Evolutionary conservation across 257 asterid genomes (phyloP).

Genomic region (Vinca minor): DNA sequence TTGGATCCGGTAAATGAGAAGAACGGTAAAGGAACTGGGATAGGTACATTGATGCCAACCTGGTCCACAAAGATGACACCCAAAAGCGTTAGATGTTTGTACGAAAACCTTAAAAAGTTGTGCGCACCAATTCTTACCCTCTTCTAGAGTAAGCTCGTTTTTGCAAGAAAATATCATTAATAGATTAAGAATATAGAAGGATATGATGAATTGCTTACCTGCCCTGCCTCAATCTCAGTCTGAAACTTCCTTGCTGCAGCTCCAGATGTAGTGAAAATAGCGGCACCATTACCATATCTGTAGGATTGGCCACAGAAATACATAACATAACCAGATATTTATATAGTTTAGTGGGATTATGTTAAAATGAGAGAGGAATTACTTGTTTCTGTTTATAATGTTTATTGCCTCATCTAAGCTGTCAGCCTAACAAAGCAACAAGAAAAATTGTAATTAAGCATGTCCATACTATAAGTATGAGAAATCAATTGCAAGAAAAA

Average conservation of each 20-base stretch:
- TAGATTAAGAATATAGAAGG: background rate
- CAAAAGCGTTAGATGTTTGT: too few relatives aligned
- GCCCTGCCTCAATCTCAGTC: constrained; percentile 91
- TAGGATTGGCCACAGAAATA: constrained; percentile 8
- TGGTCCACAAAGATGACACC: constrained; percentile 22
- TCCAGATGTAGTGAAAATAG: constrained; percentile 90
- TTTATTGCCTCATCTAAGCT: constrained; percentile 87
- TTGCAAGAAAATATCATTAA: background rate
- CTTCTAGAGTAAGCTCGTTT: too few relatives aligned
- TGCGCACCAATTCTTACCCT: too few relatives aligned
- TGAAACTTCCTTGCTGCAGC: constrained; percentile 88
- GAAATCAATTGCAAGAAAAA: background rate
- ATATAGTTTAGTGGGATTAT: background rate
- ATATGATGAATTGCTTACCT: constrained; percentile 34
- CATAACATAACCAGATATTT: background rate
- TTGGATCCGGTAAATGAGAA: constrained; percentile 97
- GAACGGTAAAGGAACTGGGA: constrained; percentile 91
- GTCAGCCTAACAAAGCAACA: constrained; percentile 58
- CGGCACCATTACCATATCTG: constrained; percentile 91
- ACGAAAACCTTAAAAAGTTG: background rate
- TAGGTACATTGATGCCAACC: constrained; percentile 94
- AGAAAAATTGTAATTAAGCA: constrained; percentile 10
- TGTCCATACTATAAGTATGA: background rate
- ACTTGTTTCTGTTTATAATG: constrained; percentile 72
- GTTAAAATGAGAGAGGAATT: constrained; percentile 18